Percentiles rank a stretch among this genome's conserved stretches.
Evolutionary conservation across 2,329 filamentous ascomycete genomes (phyloP).

Genomic region (Fusarium verrucosum): DNA sequence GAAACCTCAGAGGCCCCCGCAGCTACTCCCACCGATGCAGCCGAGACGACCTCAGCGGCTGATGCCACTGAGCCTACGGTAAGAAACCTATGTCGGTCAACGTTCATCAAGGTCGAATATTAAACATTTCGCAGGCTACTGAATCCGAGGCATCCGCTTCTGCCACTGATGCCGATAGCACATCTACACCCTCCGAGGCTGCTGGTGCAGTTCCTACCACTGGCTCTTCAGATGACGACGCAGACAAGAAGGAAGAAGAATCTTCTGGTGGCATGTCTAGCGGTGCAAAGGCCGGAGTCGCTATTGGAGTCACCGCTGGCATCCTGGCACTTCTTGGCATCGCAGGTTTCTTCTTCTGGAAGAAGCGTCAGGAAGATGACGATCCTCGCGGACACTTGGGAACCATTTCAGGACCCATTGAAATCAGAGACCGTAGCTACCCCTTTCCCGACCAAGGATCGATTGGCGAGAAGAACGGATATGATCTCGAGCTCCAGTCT

Average conservation of each 20-base stretch:
- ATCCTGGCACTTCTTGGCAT: conserved; percentile 53
- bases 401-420: conserved; percentile 63
- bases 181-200: conserved; percentile 25
- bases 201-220: conserved; percentile 28
- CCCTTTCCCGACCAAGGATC: conserved; percentile 49
- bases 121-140: conserved; percentile 23
- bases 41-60: neutral
- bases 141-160: conserved; percentile 16
- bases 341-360: conserved; percentile 50
- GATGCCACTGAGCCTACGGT: conserved; percentile 25
- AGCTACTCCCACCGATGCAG: conserved; percentile 3
- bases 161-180: conserved; percentile 25
- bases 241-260: conserved; percentile 32
- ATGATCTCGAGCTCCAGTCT: conserved; percentile 61
- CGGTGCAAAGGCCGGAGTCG: conserved; percentile 60
- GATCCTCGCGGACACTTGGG: conserved; percentile 49
- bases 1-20: conserved; percentile 12
- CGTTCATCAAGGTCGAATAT: neutral
- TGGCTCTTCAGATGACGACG: conserved; percentile 14
- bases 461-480: conserved; percentile 51
- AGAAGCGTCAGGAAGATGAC: conserved; percentile 46
- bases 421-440: conserved; percentile 54
- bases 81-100: conserved; percentile 1
- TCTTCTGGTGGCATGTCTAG: conserved; percentile 39
- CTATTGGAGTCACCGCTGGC: conserved; percentile 56